Base-by-base conservation (phyloP, 2,329 filamentous ascomycete species). In the Xylariaceae sp. region DNA sequence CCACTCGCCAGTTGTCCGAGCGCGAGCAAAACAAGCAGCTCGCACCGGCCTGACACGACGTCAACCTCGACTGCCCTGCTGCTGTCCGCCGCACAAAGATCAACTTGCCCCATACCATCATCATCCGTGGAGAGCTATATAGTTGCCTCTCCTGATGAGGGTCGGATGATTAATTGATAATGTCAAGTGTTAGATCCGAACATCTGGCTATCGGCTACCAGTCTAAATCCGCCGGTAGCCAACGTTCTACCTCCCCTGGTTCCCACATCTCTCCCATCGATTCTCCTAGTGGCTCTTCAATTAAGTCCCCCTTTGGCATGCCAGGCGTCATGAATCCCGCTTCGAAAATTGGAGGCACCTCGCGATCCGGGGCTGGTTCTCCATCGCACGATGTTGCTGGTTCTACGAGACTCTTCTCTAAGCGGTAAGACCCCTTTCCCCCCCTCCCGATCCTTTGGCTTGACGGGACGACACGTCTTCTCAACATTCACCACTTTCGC, bases 281-380 rank as follows among this genome's bases (percentile, higher is more conserved):
- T 69, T 78, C 87, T 63, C 80, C 87, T 60, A 81, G 83, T 57
- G 76, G 84, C 69, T 82, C 81, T 68, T 71, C 77, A 60, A 76
- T 87, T 67, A 86, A 91, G 75, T 88, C 90, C 65, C 85, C 90
- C 18, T 89, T 93, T 72, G 86, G 86, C 60, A 78, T 88, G 63
- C 79, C 88, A 52, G 84, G 84, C 68, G 80, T 83, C 60, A 76
- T 90, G 68, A 86, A 78, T 62, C 76, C 80, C 61, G 74, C 78
- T 61, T 76, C 77, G 69, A 86, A 85, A 72, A 85, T 87, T 81
- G 75, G 81, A 64, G 77, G 77, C 66, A 79, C 76, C 68, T 75
- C 84, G 70, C 84, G 93, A 78, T 89, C 93, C 72, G 92, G 92
- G 80, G 87, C 91, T 80, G 92, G 92, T 74, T 99, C 94, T 82